These are phyloP conservation scores for Asterochloris sp. DNA, from an alignment of 139 green algal species.

Conservation along the genomic window DNA sequence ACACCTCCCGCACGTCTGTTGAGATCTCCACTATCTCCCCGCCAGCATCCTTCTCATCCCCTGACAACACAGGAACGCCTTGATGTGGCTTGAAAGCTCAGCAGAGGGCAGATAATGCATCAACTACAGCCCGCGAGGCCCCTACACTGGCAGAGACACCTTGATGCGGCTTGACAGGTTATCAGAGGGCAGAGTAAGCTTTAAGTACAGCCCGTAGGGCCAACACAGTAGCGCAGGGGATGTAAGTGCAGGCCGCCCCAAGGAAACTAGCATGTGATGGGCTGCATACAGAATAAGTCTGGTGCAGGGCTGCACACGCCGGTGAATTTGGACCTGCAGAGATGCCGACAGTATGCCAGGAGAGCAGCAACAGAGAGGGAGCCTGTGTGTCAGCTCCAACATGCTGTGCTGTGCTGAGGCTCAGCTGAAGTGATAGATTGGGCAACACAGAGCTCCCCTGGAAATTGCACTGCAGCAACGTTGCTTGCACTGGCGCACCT, in stretches of 20 bases:
- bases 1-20: slow-evolving; percentile 9
- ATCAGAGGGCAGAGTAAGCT: not conserved
- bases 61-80: not conserved
- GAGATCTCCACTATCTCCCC: slow-evolving; percentile 18
- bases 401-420: not conserved
- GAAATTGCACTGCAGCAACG: not conserved
- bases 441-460: not conserved
- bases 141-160: not conserved
- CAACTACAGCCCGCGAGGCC: not conserved
- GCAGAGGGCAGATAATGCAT: not conserved
- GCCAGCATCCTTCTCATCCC: slow-evolving; percentile 15
- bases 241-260: too few species aligned
- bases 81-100: not conserved
- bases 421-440: not conserved
- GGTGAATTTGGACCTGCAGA: not conserved
- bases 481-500: not conserved
- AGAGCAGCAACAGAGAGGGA: not conserved
- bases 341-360: not conserved
- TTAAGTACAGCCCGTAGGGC: not conserved
- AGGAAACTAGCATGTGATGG: too few species aligned
- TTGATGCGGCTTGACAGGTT: not conserved
- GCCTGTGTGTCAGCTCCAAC: too few species aligned
- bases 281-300: too few species aligned
- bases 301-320: not conserved
- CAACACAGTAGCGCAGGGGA: not conserved